A percentile compares a stretch with the other conserved stretches of the same genome.
phyloP scores from a whole-genome alignment of 2,329 filamentous ascomycete genomes.

The Ciborinia camelliae region DNA sequence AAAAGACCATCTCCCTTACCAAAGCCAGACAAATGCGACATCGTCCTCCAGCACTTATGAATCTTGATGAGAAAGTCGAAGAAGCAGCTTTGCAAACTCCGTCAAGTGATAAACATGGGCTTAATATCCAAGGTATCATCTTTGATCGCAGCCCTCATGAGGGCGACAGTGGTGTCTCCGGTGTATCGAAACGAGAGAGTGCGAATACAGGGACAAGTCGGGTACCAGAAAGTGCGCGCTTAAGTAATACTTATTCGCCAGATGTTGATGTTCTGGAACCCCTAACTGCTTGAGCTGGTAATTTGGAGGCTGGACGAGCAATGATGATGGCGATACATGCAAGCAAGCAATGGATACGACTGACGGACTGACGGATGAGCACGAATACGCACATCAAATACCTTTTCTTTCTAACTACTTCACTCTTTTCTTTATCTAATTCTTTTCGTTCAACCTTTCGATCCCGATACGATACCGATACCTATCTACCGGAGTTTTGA shows the following conservation, averaged over 20 bases:
- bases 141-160: conserved; percentile 35
- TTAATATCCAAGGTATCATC: conserved; percentile 38
- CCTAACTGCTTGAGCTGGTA: conserved; percentile 25
- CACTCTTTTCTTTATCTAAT: background rate
- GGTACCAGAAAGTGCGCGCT: conserved; percentile 3
- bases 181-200: conserved; percentile 32
- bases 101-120: conserved; percentile 34
- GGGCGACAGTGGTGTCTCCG: conserved; percentile 37
- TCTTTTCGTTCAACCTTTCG: conserved; percentile 3
- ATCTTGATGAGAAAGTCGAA: conserved; percentile 49
- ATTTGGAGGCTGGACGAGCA: background rate
- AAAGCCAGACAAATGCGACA: conserved; percentile 87
- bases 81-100: conserved; percentile 35
- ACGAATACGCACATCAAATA: background rate
- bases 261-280: conserved; percentile 21
- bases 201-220: conserved; percentile 10
- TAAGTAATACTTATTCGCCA: conserved; percentile 13
- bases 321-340: background rate
- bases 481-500: background rate
- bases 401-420: background rate
- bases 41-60: conserved; percentile 85
- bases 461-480: background rate
- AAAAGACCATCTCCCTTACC: conserved; percentile 89
- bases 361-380: background rate
- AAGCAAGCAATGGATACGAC: background rate